Evolutionary conservation across 164 flowering plant species (phyloP), one percentile per base, ranked within the genome.

Genomic region (Aristolochia californica): DNA sequence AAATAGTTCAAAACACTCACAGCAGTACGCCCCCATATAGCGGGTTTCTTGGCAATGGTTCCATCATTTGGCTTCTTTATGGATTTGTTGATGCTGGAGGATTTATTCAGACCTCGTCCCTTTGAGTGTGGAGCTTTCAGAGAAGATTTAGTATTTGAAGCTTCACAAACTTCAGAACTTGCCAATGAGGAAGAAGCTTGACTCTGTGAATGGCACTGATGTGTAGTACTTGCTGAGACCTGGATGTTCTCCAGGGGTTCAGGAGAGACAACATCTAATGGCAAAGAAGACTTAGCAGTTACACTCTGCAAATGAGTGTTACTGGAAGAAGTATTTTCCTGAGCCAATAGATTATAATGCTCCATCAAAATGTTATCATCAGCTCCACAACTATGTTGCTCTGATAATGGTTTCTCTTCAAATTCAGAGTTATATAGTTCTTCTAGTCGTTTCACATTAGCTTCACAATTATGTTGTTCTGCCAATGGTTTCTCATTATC

Each of bases 1-100:
- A 34, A 34, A 34, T 34, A 34, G 40, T 34, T 34, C 7, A 1
- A 34, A 22, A 22, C 23, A 84, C 95, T 83, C 70, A 88, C 98
- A 72, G 95, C 17, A 12, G 86, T 72, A 34, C 88, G 87, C 5
- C 85, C 95, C 93, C 83, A 84, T 62, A 72, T 56, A 62, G 77
- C 62, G 24, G 68, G 74, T 20, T 65, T 76, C 59, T 58, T 73
- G 60, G 18, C 26, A 63, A 62, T 59, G 25, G 45, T 60, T 16
- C n/a, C 26, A 40, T 71, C 78, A 68, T 56, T 63, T 38, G 74
- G 25, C 44, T 62, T 47, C 17, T 77, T 66, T 28, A 5, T 13
- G 16, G 40, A 28, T 34, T 27, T 54, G 18, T 14, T 25, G 43
- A 15, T 26, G 38, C 43, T 54, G 17, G 43, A 26, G 0, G 18